Evolutionary conservation across 495 filamentous ascomycete genomes (phyloP).

Genomic region (Xylaria bambusicola): DNA sequence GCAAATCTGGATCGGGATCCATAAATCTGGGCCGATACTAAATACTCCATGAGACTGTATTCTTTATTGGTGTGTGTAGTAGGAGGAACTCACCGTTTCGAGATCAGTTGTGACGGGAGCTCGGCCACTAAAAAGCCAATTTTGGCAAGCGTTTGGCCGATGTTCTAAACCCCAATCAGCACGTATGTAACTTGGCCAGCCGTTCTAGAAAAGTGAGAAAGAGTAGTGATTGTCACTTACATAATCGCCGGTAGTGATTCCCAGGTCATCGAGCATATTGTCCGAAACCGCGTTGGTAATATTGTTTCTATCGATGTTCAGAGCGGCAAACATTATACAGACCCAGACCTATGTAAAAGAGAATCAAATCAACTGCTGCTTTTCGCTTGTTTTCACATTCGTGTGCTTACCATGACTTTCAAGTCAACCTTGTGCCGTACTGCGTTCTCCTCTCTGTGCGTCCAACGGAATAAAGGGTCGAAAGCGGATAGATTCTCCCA

Average conservation of each 20-base stretch:
- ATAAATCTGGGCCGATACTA: slow-evolving; percentile 68
- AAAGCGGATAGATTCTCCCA: slow-evolving; percentile 33
- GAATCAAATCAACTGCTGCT: slow-evolving; percentile 3
- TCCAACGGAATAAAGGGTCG: slow-evolving; percentile 30
- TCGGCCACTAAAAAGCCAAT: slow-evolving; percentile 70
- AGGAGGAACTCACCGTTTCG: slow-evolving; percentile 53
- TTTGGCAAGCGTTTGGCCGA: slow-evolving; percentile 72
- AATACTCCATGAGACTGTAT: neutral
- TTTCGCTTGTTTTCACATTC: neutral
- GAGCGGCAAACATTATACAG: slow-evolving; percentile 28
- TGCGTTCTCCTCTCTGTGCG: slow-evolving; percentile 29
- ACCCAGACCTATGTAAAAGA: slow-evolving; percentile 29
- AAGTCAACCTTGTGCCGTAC: slow-evolving; percentile 30
- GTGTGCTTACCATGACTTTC: slow-evolving; percentile 31
- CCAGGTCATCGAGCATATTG: slow-evolving; percentile 38
- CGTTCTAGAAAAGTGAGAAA: neutral
- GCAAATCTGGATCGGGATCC: slow-evolving; percentile 84
- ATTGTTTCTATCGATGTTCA: slow-evolving; percentile 25
- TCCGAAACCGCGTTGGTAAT: slow-evolving; percentile 37
- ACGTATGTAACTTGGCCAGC: neutral
- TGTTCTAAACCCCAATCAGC: slow-evolving; percentile 58
- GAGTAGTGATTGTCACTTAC: slow-evolving; percentile 16
- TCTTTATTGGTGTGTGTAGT: neutral
- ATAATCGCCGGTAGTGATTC: slow-evolving; percentile 26
- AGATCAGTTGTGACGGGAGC: slow-evolving; percentile 72